Base-by-base conservation (phyloP, 2,329 filamentous ascomycete species). In the Ophiostoma perfectum region DNA sequence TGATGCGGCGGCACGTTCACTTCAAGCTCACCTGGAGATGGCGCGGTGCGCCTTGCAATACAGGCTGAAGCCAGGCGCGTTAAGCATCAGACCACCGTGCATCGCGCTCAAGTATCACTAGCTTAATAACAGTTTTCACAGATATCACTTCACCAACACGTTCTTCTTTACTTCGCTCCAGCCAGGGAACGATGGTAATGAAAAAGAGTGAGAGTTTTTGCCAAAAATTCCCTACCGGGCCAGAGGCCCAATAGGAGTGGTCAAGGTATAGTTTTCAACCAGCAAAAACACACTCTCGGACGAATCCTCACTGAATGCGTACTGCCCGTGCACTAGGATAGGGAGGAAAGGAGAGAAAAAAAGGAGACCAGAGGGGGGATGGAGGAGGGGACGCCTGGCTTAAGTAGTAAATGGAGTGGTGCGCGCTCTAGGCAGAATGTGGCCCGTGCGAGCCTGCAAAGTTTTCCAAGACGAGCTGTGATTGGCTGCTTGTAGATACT, bases 211-310 rank as follows among this genome's bases (percentile, higher is more conserved):
- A 64, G 58, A 44, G 68, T 66, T 77, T 78, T 76, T 75, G 75
- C 81, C 89, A 92, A 92, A 92, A 89, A 92, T 92, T 92, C 90
- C 89, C 84, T 84, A 81, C 81, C 86, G 85, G 84, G 83, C 84
- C 81, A 82, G 84, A 85, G 71, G 84, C 88, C 86, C 85, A 84
- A 75, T 80, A 84, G 82, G 83, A 93, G 90, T 83, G 83, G 89
- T 91, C 89, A 90, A 86, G 83, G 82, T 84, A 83, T 90, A 91
- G 89, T 90, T 91, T 90, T 90, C 89, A 91, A 91, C 88, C 90
- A 92, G 90, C 90, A 92, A 91, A 90, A 91, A 91, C 84, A 85
- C 86, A 85, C 86, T 87, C 88, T 92, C 90, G 87, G 90, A 92
- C 88, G 85, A 88, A 88, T 91, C 90, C 87, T 92, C 90, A 92